Base-by-base conservation (phyloP, 208 protist species). In the Leishmania braziliensis region DNA sequence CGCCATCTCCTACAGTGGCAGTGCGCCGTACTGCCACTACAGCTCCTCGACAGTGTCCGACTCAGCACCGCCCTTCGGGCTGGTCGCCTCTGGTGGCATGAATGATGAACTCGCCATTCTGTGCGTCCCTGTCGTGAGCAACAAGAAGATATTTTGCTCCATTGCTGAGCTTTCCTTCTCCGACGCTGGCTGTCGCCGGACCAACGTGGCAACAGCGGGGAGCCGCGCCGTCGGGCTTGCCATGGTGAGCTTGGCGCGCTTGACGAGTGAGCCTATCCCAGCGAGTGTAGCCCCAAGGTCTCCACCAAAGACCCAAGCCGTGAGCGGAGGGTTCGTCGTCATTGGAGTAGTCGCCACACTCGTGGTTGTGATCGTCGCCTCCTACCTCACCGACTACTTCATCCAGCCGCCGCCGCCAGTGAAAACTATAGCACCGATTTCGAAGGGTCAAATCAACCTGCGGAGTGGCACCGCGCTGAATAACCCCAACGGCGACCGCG, bases 381-480 rank as follows among this genome's bases (percentile, higher is more conserved):
- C 87, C 78, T 91, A 87, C 66, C 36, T 91, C 20, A 81, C 84
- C 18, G 90, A 95, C 78, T 92, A 92, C 83, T 71, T 93, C 50
- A 86, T 94, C n/a, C 89, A 91, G 66, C 91, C 89, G 3, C 79
- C 89, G 9, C 88, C 86, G 10, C 89, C 89, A 6, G 80, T 79
- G 10, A 87, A 93, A 72, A 83, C 75, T 23, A 48, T 90, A 10
- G 86, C 79, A 29, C 86, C 89, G 4, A 72, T 84, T 46, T 50
- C 56, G 51, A 73, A 60, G 16, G 48, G 77, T n/a, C 50, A 65
- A 20, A 70, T 56, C 16, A 79, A 65, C 26, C 48, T 79, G 51
- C 80, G 80, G 12, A 69, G 58, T 26, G 75, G 80, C 48, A 78
- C 79, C 39, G 54, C 79, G 4, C 51, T 74, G n/a, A 79, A 36